Evolutionary conservation across 352 stramenopile species (phyloP).

Genomic region (Globisporangium paddicum): DNA sequence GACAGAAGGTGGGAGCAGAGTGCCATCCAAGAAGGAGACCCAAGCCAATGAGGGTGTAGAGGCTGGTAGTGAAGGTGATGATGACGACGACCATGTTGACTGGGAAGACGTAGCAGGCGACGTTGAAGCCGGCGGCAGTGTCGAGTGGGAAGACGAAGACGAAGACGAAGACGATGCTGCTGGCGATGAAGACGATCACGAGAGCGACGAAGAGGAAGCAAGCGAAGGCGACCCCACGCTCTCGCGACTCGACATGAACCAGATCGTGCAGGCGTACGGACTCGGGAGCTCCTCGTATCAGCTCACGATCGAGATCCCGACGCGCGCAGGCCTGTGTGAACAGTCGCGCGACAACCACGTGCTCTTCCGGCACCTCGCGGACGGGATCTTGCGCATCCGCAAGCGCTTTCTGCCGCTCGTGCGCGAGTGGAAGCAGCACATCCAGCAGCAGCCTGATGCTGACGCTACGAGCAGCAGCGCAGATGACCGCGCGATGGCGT

Average conservation of each 20-base stretch:
- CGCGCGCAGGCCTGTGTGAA: conserved; percentile 32
- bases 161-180: conserved; percentile 12
- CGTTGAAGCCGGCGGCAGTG: conserved; percentile 12
- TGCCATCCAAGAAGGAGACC: not conserved
- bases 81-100: not conserved
- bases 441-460: not conserved
- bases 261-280: conserved; percentile 73
- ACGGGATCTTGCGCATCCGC: conserved; percentile 50
- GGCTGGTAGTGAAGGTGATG: not conserved
- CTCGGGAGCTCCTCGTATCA: conserved; percentile 75
- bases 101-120: not conserved
- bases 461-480: not conserved
- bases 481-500: conserved; percentile 12
- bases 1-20: not conserved
- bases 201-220: conserved; percentile 5
- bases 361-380: conserved; percentile 45
- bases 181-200: conserved; percentile 16
- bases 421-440: conserved; percentile 34
- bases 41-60: not conserved
- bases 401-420: conserved; percentile 75
- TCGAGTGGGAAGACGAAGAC: conserved; percentile 26
- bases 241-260: conserved; percentile 60
- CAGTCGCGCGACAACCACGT: conserved; percentile 65
- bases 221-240: not conserved
- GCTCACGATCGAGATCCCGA: conserved; percentile 63